These are phyloP conservation scores for Clarireedia paspali DNA, from an alignment of 2,329 filamentous ascomycete genomes.

Conservation along the genomic window DNA sequence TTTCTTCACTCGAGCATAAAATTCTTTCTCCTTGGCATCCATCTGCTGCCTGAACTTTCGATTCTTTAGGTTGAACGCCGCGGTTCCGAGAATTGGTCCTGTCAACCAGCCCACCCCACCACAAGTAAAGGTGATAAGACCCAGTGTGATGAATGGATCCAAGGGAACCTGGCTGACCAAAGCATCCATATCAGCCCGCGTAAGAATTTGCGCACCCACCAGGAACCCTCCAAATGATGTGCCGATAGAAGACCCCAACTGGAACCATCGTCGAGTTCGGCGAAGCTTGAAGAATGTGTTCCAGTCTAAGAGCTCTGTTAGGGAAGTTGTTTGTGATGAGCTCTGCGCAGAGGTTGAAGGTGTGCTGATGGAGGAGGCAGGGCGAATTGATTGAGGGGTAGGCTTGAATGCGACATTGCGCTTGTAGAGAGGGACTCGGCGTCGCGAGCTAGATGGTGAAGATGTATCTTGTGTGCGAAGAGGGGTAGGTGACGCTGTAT, in stretches of 20 bases:
- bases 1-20: slow-evolving; percentile 86
- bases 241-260: slow-evolving; percentile 67
- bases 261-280: slow-evolving; percentile 75
- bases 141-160: slow-evolving; percentile 81
- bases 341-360: slow-evolving; percentile 8
- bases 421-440: slow-evolving; percentile 22
- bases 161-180: slow-evolving; percentile 66
- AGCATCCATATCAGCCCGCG: slow-evolving; percentile 64
- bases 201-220: slow-evolving; percentile 57
- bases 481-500: slow-evolving; percentile 17
- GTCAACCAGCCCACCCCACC: slow-evolving; percentile 80
- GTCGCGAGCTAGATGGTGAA: slow-evolving; percentile 5
- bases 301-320: slow-evolving; percentile 55
- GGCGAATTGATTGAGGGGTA: slow-evolving; percentile 7
- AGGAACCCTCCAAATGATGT: slow-evolving; percentile 56
- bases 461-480: slow-evolving; percentile 16
- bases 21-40: slow-evolving; percentile 84
- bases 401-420: slow-evolving; percentile 24
- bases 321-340: slow-evolving; percentile 8
- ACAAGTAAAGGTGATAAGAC: slow-evolving; percentile 68
- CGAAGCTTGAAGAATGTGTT: slow-evolving; percentile 89
- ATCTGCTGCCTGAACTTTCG: slow-evolving; percentile 65
- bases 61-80: slow-evolving; percentile 71
- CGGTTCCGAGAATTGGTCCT: slow-evolving; percentile 75
- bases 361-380: slow-evolving; percentile 18